Evolutionary conservation across 1,284 basidiomycete species (phyloP), one percentile per base, ranked within the genome.

Genomic region (Somion occarium): DNA sequence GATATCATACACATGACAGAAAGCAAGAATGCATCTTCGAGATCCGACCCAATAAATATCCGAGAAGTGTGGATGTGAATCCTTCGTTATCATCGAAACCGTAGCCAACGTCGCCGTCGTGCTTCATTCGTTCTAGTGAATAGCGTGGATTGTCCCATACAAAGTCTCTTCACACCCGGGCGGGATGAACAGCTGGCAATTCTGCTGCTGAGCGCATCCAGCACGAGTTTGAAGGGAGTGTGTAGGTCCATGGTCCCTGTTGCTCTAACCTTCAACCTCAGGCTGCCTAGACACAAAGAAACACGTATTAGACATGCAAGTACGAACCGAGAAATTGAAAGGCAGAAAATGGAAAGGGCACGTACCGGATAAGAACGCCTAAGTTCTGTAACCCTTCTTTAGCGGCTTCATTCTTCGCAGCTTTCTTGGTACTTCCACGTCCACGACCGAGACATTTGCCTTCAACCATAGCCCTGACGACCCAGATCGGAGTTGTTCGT

Each of bases 401-500:
- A n/a, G 67, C 69, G 22, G 69, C 69, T 60, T 71, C 87, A 60
- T 88, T 88, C 62, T 82, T 76, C 1, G 87, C 88, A 2, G 77
- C 76, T 63, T 85, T 88, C 76, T 90, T 90, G 44, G 85, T 88
- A 56, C 74, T 79, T 5, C 85, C 87, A 49, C 69, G 73, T 1
- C 87, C 88, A 13, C 62, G 62, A 2, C 86, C 86, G 65, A 76
- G 73, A 46, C 73, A 69, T 53, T 78, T 69, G 1, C 78, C 78
- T 48, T 83, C 75, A 48, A 89, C 76, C 48, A 81, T 67, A 44
- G 82, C 82, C 52, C 70, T 76, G 44, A 80, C 86, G 51, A 68
- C 72, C 88, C 87, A 90, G 54, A 87, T 76, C 4, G 88, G 85
- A 19, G 86, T 89, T 18, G 79, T 76, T 62, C 73, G 77, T 30